Base-by-base conservation (phyloP, 768 basidiomycete species). In the Pleurotus djamor region DNA sequence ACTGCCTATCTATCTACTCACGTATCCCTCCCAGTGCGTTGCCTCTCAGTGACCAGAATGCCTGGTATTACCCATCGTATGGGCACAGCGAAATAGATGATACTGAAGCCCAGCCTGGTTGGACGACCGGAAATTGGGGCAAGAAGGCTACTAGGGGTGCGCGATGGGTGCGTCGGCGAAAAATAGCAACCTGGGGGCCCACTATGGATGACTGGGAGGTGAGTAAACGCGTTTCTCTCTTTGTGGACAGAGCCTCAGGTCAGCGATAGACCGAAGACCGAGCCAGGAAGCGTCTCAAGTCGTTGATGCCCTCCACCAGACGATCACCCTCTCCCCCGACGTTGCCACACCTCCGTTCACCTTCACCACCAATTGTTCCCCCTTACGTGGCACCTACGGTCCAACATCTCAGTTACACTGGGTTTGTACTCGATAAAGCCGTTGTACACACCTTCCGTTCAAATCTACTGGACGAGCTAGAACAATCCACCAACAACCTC, bases 191-290 rank as follows among this genome's bases (percentile, higher is more conserved):
- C 12, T 95, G 93, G 93, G 91, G 91, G 33, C 91, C 92, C 17
- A 82, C 83, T 50, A 84, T 86, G 76, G 91, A 91, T 37, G 91
- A 94, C 60, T 92, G 90, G 88, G 91, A 94, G 85, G 92, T 90
- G 67, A 62, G 79, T 68, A 13, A 13, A 48, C 36, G 7, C 51
- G 21, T 61, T 17, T 4, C 17, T 41, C 10, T 47, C 43, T 33
- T 37, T 13, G 35, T 3, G 21, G 21, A 28, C 21, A 28, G 37
- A 52, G 57, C 38, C 58, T 57, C 51, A 43, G 52, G 56, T 62
- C 61, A 57, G 59, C 36, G 55, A 49, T 69, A 93, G 92, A 81
- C 86, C 32, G 92, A 94, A 71, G 89, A 93, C 63, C 86, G 89
- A 58, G 90, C 92, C 38, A 81, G 92, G 63, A 92, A 92, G 73